Base-by-base conservation (phyloP, 139 green algal species). In the Spirogloea muscicola region DNA sequence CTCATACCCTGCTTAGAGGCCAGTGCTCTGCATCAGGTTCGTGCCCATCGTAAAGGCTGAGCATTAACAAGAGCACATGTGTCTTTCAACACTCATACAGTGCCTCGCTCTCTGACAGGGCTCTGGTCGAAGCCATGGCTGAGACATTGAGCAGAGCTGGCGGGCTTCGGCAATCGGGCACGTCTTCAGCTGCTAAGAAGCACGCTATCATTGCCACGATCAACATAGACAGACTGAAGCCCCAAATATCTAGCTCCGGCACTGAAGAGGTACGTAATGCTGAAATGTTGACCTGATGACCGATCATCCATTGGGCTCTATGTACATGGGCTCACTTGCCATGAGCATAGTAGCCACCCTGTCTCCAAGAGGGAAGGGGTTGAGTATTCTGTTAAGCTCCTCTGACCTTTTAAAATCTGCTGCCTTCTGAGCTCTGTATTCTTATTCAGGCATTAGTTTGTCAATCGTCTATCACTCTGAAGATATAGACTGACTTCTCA, bases 121-220 rank as follows among this genome's bases (percentile, higher is more conserved):
- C 43, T 1, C 13, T 74, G 65, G 65, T 74, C 18, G n/a, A 34
- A 9, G 65, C 43, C 21, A 48, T 68, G 16, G 65, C 18, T 21
- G 65, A 67, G 41, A 38, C 49, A 3, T 67, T 71, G 41, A 63
- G 62, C 37, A 18, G 39, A 16, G 62, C 62, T 41, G 62, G 38
- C 37, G 62, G 62, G n/a, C n/a, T n/a, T 21, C 21, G 46, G 21
- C 46, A 31, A 21, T 21, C 46, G 21, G 21, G 21, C 46, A 31
- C 46, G 21, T 31, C 21, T 55, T 21, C 21, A 31, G 46, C 21
- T 21, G 21, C 21, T 29, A 76, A 43, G 75, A 31, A 72, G 67
- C 40, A 68, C 13, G 40, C 61, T 1, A 58, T 76, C n/a, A 62
- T 76, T 70, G 58, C 55, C 27, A 21, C 58, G 31, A 76, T 76